phyloP scores from a whole-genome alignment of 306 rosid species.

The Trichosanthes truncata region DNA sequence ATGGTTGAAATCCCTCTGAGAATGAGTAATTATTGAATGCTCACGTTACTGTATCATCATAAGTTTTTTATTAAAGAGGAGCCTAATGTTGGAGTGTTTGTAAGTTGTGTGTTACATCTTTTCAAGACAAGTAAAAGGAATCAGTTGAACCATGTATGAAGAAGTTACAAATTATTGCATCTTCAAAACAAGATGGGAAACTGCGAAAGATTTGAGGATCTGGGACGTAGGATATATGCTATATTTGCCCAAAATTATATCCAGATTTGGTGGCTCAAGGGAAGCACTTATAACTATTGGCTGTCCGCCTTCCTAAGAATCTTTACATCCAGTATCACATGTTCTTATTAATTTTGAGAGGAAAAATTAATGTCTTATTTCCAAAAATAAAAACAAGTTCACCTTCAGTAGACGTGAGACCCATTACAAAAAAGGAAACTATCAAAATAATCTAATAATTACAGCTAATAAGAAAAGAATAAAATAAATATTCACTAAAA shows the following conservation, averaged over 20 bases:
- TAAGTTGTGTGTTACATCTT: not conserved
- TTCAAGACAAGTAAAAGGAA: not conserved
- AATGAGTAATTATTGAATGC: too few species aligned
- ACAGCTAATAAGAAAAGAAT: too few species aligned
- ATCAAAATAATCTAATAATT: too few species aligned
- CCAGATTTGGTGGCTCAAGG: not conserved
- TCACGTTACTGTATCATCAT: not conserved
- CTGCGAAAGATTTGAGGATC: not conserved
- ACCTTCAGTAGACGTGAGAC: too few species aligned
- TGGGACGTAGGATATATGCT: not conserved
- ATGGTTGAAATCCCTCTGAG: not conserved
- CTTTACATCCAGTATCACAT: not conserved
- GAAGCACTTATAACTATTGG: not conserved
- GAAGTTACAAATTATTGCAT: not conserved
- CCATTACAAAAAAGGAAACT: too few species aligned
- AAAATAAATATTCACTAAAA: too few species aligned
- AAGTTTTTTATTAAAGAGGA: not conserved
- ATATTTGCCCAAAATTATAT: not conserved
- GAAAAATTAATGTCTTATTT: too few species aligned
- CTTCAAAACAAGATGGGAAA: not conserved
- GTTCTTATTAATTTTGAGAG: too few species aligned
- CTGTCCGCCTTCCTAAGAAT: not conserved
- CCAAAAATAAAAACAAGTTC: too few species aligned
- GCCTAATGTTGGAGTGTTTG: not conserved
- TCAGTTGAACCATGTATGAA: not conserved